phyloP scores from a whole-genome alignment of 2,329 filamentous ascomycete species.

The Chaetomium globosum region DNA sequence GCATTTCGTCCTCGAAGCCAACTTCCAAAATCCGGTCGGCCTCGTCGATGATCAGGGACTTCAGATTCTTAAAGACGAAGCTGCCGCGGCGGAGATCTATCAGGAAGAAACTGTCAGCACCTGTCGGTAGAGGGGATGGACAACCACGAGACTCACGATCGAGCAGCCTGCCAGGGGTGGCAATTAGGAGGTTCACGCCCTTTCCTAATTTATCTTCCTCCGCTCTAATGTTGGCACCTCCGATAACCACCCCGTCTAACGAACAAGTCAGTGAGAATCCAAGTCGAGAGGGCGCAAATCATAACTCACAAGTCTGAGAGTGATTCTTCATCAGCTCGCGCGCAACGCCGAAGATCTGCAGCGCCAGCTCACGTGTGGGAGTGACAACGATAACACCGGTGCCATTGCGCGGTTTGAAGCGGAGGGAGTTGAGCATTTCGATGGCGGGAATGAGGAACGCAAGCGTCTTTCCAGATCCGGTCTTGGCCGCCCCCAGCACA shows the following conservation, averaged over 20 bases:
- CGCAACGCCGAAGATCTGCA: constrained; percentile 95
- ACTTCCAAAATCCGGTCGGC: constrained; percentile 96
- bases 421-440: constrained; percentile 85
- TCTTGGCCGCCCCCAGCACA: constrained; percentile 93
- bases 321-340: constrained; percentile 90
- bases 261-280: constrained; percentile 12
- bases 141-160: constrained; percentile 53
- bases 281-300: constrained; percentile 48
- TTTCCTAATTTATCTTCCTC: constrained; percentile 94
- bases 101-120: constrained; percentile 5
- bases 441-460: constrained; percentile 92
- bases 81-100: constrained; percentile 81
- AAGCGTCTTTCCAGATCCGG: constrained; percentile 91
- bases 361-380: constrained; percentile 87
- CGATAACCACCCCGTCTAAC: constrained; percentile 82
- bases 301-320: constrained; percentile 58
- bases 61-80: constrained; percentile 90
- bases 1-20: constrained; percentile 98
- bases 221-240: constrained; percentile 85
- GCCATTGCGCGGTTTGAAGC: constrained; percentile 93
- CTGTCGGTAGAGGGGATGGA: neutral
- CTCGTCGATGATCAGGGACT: constrained; percentile 92
- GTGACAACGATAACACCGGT: constrained; percentile 91
- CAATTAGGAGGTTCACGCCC: constrained; percentile 92
- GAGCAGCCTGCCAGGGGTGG: constrained; percentile 86